Evolutionary conservation across 345 rosid genomes (phyloP).

Genomic region (Xanthoceras sorbifolium): DNA sequence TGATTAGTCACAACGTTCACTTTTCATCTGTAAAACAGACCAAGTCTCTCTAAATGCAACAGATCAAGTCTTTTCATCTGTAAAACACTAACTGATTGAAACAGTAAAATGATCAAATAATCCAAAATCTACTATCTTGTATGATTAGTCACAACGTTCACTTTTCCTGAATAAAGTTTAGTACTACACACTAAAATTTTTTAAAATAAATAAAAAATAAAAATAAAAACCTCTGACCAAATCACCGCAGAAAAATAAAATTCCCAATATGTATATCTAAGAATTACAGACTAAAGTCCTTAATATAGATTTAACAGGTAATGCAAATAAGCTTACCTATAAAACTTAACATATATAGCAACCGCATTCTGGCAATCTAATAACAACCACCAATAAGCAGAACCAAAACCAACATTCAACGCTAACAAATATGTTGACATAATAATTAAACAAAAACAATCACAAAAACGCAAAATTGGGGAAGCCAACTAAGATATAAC

Average conservation of each 20-base stretch:
- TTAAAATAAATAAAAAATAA: too few relatives aligned
- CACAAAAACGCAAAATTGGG: conserved; percentile 13
- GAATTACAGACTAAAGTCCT: background rate
- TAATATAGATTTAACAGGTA: background rate
- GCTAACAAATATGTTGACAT: background rate
- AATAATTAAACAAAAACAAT: conserved; percentile 11
- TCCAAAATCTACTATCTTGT: background rate
- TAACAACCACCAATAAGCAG: background rate
- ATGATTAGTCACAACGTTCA: background rate
- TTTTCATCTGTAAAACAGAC: too few relatives aligned
- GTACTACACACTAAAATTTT: background rate
- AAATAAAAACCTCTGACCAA: background rate
- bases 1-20: background rate
- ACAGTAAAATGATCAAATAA: background rate
- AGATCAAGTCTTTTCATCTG: background rate
- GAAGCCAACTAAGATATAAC: conserved; percentile 6
- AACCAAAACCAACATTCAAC: background rate
- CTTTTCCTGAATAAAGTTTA: background rate
- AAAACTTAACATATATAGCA: background rate
- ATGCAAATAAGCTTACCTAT: background rate
- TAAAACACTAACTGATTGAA: background rate
- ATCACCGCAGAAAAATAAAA: background rate
- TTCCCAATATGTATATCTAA: background rate
- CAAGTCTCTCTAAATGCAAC: background rate
- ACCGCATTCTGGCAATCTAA: background rate